A percentile compares a stretch with the other conserved stretches of the same genome.
phyloP scores from a whole-genome alignment of 768 basidiomycete species.

The Mycena amicta region DNA sequence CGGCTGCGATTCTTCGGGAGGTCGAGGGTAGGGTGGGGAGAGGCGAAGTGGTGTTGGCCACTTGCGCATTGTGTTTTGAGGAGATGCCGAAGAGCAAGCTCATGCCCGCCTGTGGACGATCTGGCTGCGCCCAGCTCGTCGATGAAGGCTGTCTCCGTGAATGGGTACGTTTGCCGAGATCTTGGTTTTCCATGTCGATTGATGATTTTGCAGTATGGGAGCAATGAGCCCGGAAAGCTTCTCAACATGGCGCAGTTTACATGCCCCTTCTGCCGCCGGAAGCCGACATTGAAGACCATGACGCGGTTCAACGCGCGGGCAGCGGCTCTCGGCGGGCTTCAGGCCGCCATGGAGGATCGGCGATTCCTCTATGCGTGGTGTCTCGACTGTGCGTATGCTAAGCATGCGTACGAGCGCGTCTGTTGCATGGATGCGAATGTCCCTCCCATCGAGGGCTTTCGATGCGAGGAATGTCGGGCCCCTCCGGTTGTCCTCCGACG shows the following conservation, averaged over 20 bases:
- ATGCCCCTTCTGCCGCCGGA: slow-evolving; percentile 32
- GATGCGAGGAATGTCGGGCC: slow-evolving; percentile 17
- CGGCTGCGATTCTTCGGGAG: slow-evolving; percentile 5
- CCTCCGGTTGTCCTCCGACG: background rate
- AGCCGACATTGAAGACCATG: slow-evolving; percentile 26
- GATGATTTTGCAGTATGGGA: slow-evolving; percentile 23
- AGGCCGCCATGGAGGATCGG: slow-evolving; percentile 28
- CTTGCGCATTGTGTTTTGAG: slow-evolving; percentile 32
- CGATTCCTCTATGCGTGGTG: slow-evolving; percentile 33
- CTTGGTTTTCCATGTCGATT: background rate
- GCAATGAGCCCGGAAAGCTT: slow-evolving; percentile 28
- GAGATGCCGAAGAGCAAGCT: slow-evolving; percentile 25
- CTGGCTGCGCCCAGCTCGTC: slow-evolving; percentile 27
- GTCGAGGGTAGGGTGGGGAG: slow-evolving; percentile 24
- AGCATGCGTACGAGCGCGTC: slow-evolving; percentile 24
- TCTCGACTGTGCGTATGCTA: slow-evolving; percentile 26
- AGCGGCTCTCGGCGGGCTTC: slow-evolving; percentile 24
- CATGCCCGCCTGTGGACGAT: slow-evolving; percentile 28
- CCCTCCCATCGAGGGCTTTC: slow-evolving; percentile 17
- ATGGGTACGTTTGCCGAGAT: slow-evolving; percentile 21
- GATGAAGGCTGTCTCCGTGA: slow-evolving; percentile 28
- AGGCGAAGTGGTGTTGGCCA: slow-evolving; percentile 26
- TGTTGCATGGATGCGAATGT: slow-evolving; percentile 24
- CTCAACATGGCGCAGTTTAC: slow-evolving; percentile 30
- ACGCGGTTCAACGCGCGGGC: slow-evolving; percentile 25